These are phyloP conservation scores for Fusarium sp. DNA, from an alignment of 2,329 filamentous ascomycete genomes.

Conservation along the genomic window DNA sequence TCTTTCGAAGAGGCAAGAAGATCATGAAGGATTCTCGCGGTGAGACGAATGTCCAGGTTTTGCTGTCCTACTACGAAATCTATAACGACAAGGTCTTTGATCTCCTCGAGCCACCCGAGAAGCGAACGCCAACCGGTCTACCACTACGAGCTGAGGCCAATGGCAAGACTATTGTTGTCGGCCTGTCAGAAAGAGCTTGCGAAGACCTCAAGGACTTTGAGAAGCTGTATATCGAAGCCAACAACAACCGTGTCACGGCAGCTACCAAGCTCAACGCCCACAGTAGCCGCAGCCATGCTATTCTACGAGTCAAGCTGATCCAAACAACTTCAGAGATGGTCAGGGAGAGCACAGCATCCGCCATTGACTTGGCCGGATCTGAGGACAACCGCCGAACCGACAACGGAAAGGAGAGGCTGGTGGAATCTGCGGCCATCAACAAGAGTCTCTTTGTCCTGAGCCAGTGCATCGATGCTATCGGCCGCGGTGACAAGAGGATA, in stretches of 20 bases:
- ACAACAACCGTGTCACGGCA: slow-evolving; percentile 87
- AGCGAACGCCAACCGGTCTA: slow-evolving; percentile 80
- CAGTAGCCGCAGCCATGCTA: slow-evolving; percentile 88
- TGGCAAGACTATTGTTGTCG: slow-evolving; percentile 86
- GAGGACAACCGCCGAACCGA: slow-evolving; percentile 95
- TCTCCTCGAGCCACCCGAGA: slow-evolving; percentile 86
- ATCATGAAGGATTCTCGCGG: slow-evolving; percentile 80
- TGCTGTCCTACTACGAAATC: slow-evolving; percentile 93
- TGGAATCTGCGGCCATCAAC: slow-evolving; percentile 98
- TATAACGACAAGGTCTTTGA: slow-evolving; percentile 97
- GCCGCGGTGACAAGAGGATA: slow-evolving; percentile 75
- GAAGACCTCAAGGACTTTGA: slow-evolving; percentile 90
- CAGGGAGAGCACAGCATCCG: slow-evolving; percentile 83
- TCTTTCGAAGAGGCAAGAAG: slow-evolving; percentile 87
- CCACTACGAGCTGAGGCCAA: slow-evolving; percentile 86
- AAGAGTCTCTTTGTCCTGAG: slow-evolving; percentile 95
- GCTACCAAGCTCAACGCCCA: slow-evolving; percentile 92
- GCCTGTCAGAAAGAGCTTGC: slow-evolving; percentile 83
- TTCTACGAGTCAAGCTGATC: slow-evolving; percentile 87
- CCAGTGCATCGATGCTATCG: slow-evolving; percentile 95
- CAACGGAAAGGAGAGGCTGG: slow-evolving; percentile 87
- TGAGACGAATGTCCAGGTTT: slow-evolving; percentile 74
- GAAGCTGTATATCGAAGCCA: slow-evolving; percentile 86
- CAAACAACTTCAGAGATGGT: slow-evolving; percentile 74
- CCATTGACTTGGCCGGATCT: slow-evolving; percentile 93